Evolutionary conservation across 1,284 basidiomycete species (phyloP), one percentile per base, ranked within the genome.

Genomic region (Neolentinus lepideus): DNA sequence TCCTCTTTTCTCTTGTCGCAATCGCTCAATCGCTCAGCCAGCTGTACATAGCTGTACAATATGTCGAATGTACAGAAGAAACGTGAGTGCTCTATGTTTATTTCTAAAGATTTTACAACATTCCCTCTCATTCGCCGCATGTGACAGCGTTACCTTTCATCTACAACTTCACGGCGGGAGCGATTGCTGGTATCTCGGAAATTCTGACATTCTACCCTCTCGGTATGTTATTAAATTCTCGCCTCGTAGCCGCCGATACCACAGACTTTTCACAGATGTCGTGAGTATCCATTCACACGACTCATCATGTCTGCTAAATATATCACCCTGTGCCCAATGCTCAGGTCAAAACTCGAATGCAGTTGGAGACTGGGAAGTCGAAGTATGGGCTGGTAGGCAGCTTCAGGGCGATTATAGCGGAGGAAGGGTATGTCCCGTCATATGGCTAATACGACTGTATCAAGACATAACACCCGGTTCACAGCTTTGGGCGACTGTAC

Each of bases 261-360:
- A 8, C 22, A 25, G 27, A 25, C 4, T 50, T 21, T 22, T 21
- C 47, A 35, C 56, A 69, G 66, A 70, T 70, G 67, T 67, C 54
- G 69, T 73, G 62, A 62, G 66, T 68, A 24, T 50, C 26, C 21
- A 54, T 24, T 54, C 26, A 21, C 36, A 3, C 55, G 56, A 58
- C 62, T 45, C 57, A 58, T 67, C 33, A 54, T 56, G 63, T 66
- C 16, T 45, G 29, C 47, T 48, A 62, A 60, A 51, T 53, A 58
- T 64, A 69, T 56, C 54, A 54, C 56, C 50, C 45, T 52, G 50
- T 53, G 48, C 57, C 8, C 38, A 43, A 43, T 43, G 38, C 19
- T 60, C 66, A 90, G 85, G 90, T 98, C 71, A 99, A 99, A 78
- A 99, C 96, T 11, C 90, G 96, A 31, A 95, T 98, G 86, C 97